Evolutionary conservation across 2,329 filamentous ascomycete genomes (phyloP).

Genomic region (Aspergillus amoenus): DNA sequence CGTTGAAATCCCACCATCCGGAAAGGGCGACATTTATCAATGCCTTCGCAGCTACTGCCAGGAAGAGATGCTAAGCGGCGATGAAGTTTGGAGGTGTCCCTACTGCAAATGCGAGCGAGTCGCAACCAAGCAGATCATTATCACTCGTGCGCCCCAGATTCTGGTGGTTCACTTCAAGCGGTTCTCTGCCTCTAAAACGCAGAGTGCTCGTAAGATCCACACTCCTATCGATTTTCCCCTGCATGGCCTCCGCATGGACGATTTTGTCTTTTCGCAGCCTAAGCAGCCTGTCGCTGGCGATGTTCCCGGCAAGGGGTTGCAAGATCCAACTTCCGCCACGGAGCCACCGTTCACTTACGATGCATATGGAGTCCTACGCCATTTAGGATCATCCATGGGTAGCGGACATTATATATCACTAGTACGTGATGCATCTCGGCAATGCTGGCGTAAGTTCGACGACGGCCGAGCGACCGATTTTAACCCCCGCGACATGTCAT

Average conservation of each 20-base stretch:
- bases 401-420: conserved; percentile 80
- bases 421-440: conserved; percentile 59
- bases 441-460: conserved; percentile 62
- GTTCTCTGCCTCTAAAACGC: conserved; percentile 58
- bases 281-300: conserved; percentile 29
- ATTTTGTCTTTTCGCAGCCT: conserved; percentile 56
- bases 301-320: conserved; percentile 55
- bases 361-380: conserved; percentile 80
- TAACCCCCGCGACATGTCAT: conserved; percentile 52
- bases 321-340: conserved; percentile 47
- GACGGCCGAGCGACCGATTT: conserved; percentile 58
- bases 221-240: conserved; percentile 76
- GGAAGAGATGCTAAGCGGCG: conserved; percentile 66
- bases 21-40: conserved; percentile 61
- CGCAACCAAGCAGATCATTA: conserved; percentile 68
- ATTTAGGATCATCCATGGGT: conserved; percentile 66
- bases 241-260: conserved; percentile 63
- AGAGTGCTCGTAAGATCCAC: conserved; percentile 65
- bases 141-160: conserved; percentile 76
- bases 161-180: conserved; percentile 77
- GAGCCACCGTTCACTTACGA: conserved; percentile 71
- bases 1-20: conserved; percentile 66
- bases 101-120: conserved; percentile 67
- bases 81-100: conserved; percentile 71
- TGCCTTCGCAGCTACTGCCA: conserved; percentile 70